Evolutionary conservation across 768 basidiomycete genomes (phyloP).

Genomic region (Hortiboletus flavorubellus): DNA sequence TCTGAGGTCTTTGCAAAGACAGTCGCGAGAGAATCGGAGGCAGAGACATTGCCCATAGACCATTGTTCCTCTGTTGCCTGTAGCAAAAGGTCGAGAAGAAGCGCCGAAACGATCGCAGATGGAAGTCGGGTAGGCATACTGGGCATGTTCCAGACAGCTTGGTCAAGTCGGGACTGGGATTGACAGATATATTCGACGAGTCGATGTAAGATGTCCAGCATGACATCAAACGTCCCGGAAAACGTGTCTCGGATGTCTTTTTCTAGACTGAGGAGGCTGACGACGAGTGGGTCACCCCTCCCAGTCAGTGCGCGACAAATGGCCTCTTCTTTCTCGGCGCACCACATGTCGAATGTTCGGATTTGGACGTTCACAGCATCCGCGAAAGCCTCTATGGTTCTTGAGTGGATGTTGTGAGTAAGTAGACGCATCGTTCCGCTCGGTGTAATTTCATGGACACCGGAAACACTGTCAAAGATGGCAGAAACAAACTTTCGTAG

Average conservation of each 20-base stretch:
- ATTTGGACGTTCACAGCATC: constrained; percentile 68
- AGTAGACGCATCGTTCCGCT: constrained; percentile 24
- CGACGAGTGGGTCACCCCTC: constrained; percentile 36
- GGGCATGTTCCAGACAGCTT: constrained; percentile 40
- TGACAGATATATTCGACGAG: constrained; percentile 31
- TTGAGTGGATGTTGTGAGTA: constrained; percentile 34
- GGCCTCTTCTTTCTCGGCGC: constrained; percentile 61
- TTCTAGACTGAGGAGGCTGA: constrained; percentile 67
- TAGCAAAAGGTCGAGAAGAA: constrained; percentile 63
- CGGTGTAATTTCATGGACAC: constrained; percentile 17
- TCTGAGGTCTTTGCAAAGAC: constrained; percentile 63
- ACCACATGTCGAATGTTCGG: constrained; percentile 62
- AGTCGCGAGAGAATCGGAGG: constrained; percentile 54
- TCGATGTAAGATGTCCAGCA: constrained; percentile 47
- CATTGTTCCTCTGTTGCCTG: constrained; percentile 53
- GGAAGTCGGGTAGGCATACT: constrained; percentile 38
- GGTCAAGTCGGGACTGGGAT: constrained; percentile 25
- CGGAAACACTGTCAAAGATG: constrained; percentile 38
- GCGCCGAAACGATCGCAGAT: constrained; percentile 52
- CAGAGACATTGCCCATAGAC: constrained; percentile 53
- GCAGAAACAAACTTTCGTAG: constrained; percentile 59
- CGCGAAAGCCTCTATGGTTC: constrained; percentile 78
- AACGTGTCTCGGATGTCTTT: constrained; percentile 57
- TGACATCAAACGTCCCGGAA: constrained; percentile 52
- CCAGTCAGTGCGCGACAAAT: constrained; percentile 62